Evolutionary conservation across 108 stramenopile species (phyloP).

Genomic region (Pseudonitzschia multiseries): DNA sequence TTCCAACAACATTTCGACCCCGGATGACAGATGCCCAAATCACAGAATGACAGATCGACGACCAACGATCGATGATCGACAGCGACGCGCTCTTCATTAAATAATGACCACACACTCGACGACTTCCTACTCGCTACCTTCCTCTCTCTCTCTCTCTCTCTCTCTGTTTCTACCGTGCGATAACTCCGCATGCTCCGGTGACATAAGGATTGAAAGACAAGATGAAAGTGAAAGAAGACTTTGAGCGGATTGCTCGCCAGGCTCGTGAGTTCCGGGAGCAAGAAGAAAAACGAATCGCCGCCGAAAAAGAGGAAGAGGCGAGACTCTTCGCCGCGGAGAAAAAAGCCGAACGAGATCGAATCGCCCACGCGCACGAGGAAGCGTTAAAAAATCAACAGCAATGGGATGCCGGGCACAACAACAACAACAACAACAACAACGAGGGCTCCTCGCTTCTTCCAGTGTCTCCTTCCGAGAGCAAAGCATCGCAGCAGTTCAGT

Average conservation of each 20-base stretch:
- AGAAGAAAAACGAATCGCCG: constrained; percentile 25
- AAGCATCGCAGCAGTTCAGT: neutral
- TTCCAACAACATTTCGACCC: too few species aligned
- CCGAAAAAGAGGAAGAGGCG: constrained; percentile 24
- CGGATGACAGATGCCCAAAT: too few species aligned
- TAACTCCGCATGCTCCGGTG: too few species aligned
- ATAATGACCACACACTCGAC: too few species aligned
- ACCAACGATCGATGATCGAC: too few species aligned
- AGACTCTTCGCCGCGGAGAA: constrained; percentile 10
- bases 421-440: too few species aligned
- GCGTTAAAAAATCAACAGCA: constrained; percentile 17
- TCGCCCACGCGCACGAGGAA: constrained; percentile 15
- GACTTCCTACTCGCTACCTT: too few species aligned
- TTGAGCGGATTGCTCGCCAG: constrained; percentile 26
- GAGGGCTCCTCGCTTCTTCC: too few species aligned
- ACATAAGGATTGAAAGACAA: neutral
- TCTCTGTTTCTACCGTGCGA: too few species aligned
- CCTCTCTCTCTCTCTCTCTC: too few species aligned
- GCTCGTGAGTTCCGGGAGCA: constrained; percentile 29
- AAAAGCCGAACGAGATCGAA: constrained; percentile 14
- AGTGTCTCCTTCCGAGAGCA: neutral
- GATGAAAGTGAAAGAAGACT: constrained; percentile 5
- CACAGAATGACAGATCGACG: too few species aligned
- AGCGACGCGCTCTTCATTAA: too few species aligned
- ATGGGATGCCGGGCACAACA: neutral